Base-by-base conservation (phyloP, 75 land plant species). In the Pinus albicaulis region DNA sequence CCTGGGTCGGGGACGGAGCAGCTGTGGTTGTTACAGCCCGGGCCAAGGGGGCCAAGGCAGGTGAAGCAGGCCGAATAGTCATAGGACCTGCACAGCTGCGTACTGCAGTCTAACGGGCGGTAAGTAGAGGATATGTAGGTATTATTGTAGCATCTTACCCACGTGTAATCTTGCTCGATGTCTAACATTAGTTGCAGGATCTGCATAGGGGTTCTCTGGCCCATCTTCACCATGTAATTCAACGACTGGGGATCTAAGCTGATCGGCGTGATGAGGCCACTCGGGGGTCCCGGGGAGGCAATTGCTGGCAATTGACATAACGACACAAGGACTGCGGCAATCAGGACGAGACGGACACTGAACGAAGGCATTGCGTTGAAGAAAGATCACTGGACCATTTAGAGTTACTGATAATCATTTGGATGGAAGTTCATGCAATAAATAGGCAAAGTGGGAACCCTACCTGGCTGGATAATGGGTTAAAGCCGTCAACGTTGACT, bases 1-100 rank as follows among this genome's bases (percentile, higher is more conserved):
- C 0, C 0, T 25, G 68, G 56, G 3, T 63, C 25, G 6, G 0
- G 14, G n/a, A 82, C 28, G 20, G 55, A 56, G 76, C 89, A 89
- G 0, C 79, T 78, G 81, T 80, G 55, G 69, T 77, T 74, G 79
- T 66, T 24, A 68, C 81, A 74, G 25, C 74, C 68, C 4, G 80
- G 79, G 23, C 20, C 38, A 0, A 62, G 44, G 5, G 19, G 56
- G 52, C 61, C 44, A 55, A 19, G 4, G 79, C 79, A 80, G 23
- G 70, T 52, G 25, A 69, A 26, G 60, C 84, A 74, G 52, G 69
- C 55, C 2, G 55, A 44, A 22, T 76, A 52, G 14, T 56, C 56
- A 59, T 77, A 78, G 3, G 56, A 24, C 1, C 73, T 38, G 74
- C 87, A 86, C 6, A 75, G 74, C 24, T 73, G 63, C 1, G 84